phyloP scores from a whole-genome alignment of 257 asterid species.

The Petunia secreta region DNA sequence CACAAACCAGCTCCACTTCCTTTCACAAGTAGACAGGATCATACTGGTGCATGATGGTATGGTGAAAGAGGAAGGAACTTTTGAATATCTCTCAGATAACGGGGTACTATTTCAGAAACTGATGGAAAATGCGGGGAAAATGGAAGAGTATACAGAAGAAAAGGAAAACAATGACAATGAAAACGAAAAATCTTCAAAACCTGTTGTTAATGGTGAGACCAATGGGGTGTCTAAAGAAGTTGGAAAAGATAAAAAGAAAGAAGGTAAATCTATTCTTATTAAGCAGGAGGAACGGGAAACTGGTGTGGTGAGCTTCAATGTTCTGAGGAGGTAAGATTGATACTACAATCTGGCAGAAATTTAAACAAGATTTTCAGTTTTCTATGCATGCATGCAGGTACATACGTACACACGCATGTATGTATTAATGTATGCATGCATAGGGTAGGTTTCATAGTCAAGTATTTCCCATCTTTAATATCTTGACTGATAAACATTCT shows the following conservation, averaged over 20 bases:
- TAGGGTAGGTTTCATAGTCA: not conserved
- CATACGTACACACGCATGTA: not conserved
- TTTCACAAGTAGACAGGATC: conserved; percentile 91
- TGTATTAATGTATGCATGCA: not conserved
- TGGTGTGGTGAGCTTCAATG: conserved; percentile 90
- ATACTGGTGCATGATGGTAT: conserved; percentile 90
- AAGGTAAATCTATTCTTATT: conserved; percentile 82
- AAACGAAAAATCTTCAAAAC: conserved; percentile 45
- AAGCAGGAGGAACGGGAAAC: conserved; percentile 99
- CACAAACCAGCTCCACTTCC: conserved; percentile 95
- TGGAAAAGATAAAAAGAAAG: conserved; percentile 51
- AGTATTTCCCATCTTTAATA: not conserved
- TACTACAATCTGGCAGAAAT: not conserved
- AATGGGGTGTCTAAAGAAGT: conserved; percentile 52
- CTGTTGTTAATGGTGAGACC: conserved; percentile 55
- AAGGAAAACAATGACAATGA: conserved; percentile 43
- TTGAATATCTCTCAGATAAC: conserved; percentile 82
- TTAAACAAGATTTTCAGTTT: not conserved
- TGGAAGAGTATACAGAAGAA: conserved; percentile 89
- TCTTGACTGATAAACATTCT: not conserved
- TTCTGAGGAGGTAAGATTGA: conserved; percentile 64
- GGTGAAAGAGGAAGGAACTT: conserved; percentile 98
- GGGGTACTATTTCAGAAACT: conserved; percentile 77
- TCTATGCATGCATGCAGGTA: not conserved
- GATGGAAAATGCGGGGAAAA: conserved; percentile 99